Percentiles rank a stretch among this genome's conserved stretches.
Evolutionary conservation across 805 yeast species (phyloP).

Genomic region (Suhomyces sp.): DNA sequence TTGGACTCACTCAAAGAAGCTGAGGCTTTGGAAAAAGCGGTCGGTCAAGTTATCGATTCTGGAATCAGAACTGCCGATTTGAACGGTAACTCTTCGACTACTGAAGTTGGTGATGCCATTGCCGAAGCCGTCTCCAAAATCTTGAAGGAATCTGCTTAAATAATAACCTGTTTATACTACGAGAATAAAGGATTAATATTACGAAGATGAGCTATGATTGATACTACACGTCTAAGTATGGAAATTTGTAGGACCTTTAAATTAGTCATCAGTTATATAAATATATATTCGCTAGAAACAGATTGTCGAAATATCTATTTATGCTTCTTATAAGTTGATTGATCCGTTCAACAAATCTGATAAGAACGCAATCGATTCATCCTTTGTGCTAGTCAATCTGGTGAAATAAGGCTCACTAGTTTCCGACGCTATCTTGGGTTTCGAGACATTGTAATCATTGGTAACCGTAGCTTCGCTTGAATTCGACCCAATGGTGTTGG

Average conservation of each 20-base stretch:
- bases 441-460: slow-evolving; percentile 1
- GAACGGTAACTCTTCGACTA: slow-evolving; percentile 78
- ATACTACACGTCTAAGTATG: too few relatives aligned
- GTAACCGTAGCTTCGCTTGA: slow-evolving; percentile 10
- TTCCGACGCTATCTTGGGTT: neutral
- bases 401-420: neutral
- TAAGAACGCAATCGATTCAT: slow-evolving; percentile 31
- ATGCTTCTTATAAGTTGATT: slow-evolving; percentile 7
- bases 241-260: neutral
- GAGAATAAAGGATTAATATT: too few relatives aligned
- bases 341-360: slow-evolving; percentile 31
- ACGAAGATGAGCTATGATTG: too few relatives aligned
- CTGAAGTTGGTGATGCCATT: slow-evolving; percentile 93
- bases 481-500: slow-evolving; percentile 1
- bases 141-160: slow-evolving; percentile 26
- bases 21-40: slow-evolving; percentile 84
- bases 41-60: slow-evolving; percentile 70
- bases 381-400: slow-evolving; percentile 10
- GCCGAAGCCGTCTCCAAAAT: slow-evolving; percentile 65
- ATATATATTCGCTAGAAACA: neutral
- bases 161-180: neutral
- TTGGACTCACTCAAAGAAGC: slow-evolving; percentile 83
- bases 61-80: slow-evolving; percentile 91
- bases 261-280: neutral
- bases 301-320: neutral